Conservation (phyloP, 2,329 filamentous ascomycete genomes). For the Pseudopithomyces chartarum region DNA sequence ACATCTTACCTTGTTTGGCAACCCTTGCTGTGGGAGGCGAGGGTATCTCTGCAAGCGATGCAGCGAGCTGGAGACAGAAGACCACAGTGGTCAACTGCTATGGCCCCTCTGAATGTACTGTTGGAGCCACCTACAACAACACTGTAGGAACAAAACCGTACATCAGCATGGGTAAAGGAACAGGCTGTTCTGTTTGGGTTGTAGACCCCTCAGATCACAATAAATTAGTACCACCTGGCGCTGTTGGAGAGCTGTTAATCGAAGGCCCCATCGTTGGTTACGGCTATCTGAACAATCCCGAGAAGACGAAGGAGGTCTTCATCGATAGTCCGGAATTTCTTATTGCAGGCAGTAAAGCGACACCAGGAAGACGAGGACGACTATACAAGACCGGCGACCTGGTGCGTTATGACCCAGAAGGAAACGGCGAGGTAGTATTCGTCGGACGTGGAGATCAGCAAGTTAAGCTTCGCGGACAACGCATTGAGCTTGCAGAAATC, state of each 20-base stretch:
- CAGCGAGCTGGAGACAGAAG: constrained; percentile 51
- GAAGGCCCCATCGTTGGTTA: constrained; percentile 59
- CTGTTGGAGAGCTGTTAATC: constrained; percentile 60
- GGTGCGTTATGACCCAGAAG: constrained; percentile 56
- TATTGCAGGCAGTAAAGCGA: constrained; percentile 63
- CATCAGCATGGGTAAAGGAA: constrained; percentile 45
- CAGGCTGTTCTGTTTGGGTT: constrained; percentile 46
- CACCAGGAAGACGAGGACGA: constrained; percentile 57
- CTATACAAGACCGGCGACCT: constrained; percentile 43
- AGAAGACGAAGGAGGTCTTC: constrained; percentile 44
- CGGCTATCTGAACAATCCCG: constrained; percentile 43
- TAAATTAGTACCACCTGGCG: constrained; percentile 45
- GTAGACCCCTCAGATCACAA: constrained; percentile 47
- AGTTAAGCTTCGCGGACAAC: constrained; percentile 49
- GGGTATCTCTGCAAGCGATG: constrained; percentile 39
- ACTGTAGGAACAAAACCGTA: constrained; percentile 35
- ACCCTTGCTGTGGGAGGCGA: constrained; percentile 50
- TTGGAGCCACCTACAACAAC: constrained; percentile 40
- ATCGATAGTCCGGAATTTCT: constrained; percentile 62
- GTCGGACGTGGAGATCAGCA: constrained; percentile 45
- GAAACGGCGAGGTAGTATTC: constrained; percentile 41
- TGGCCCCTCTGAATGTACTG: constrained; percentile 44
- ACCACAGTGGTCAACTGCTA: constrained; percentile 44
- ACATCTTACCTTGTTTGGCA: constrained; percentile 49
- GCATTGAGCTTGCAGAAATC: constrained; percentile 46